Percentiles rank a stretch among this genome's conserved stretches.
Evolutionary conservation across 2,329 filamentous ascomycete genomes (phyloP).

Genomic region (Pseudogymnoascus sp.): DNA sequence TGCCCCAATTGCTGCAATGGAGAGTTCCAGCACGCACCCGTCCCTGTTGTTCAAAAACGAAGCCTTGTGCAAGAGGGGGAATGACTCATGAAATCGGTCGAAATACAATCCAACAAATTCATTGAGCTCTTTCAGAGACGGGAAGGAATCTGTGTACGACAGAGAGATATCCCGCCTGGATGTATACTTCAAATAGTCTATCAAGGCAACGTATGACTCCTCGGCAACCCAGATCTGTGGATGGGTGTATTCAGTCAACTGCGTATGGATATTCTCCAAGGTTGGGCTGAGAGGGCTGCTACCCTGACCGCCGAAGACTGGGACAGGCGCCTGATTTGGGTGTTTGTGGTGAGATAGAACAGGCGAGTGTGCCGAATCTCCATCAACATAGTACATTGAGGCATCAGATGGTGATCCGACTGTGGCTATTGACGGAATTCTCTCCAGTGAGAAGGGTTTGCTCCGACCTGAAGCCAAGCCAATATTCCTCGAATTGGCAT

Average conservation of each 20-base stretch:
- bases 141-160: not conserved
- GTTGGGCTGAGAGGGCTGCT: conserved; percentile 2
- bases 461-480: not conserved
- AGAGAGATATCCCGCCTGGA: not conserved
- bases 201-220: conserved; percentile 1
- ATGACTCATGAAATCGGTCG: conserved; percentile 9
- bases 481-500: not conserved
- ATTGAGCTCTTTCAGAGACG: conserved; percentile 9
- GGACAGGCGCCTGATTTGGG: not conserved
- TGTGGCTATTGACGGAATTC: not conserved
- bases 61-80: conserved; percentile 11
- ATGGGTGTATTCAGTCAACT: not conserved
- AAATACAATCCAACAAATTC: conserved; percentile 11
- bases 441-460: not conserved
- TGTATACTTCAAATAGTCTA: conserved; percentile 6
- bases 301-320: not conserved
- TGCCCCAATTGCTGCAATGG: conserved; percentile 7
- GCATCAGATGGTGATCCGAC: not conserved
- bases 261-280: not conserved
- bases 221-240: conserved; percentile 7
- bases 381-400: conserved; percentile 5
- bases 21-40: not conserved
- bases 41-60: conserved; percentile 8
- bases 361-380: not conserved
- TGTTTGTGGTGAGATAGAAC: not conserved